Evolutionary conservation across 352 stramenopile genomes (phyloP).

Genomic region (Pythium diclinum): DNA sequence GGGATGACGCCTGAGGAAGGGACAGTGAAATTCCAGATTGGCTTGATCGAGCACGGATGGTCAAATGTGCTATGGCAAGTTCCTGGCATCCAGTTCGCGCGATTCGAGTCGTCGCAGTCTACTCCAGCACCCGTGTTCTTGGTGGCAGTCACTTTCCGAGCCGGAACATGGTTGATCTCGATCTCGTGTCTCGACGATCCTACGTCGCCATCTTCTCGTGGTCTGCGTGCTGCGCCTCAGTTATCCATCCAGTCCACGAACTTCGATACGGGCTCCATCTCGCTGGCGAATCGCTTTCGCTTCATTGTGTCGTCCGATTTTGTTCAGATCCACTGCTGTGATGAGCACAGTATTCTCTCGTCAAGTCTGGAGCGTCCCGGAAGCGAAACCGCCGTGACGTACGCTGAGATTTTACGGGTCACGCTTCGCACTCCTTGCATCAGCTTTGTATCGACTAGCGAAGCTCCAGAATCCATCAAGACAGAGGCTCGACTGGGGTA

Average conservation of each 20-base stretch:
- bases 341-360: constrained; percentile 46
- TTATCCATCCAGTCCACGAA: constrained; percentile 8
- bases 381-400: constrained; percentile 36
- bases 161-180: constrained; percentile 67
- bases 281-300: constrained; percentile 13
- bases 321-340: constrained; percentile 58
- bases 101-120: constrained; percentile 33
- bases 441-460: constrained; percentile 44
- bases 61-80: constrained; percentile 82
- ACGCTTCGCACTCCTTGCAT: constrained; percentile 36
- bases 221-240: neutral
- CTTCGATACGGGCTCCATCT: neutral
- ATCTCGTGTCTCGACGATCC: constrained; percentile 66
- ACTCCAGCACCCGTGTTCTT: constrained; percentile 45
- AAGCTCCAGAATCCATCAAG: constrained; percentile 49
- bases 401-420: constrained; percentile 57
- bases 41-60: constrained; percentile 57
- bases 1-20: neutral
- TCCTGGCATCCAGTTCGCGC: constrained; percentile 79
- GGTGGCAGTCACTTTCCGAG: constrained; percentile 61
- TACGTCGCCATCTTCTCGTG: constrained; percentile 1
- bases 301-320: constrained; percentile 20
- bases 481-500: constrained; percentile 56
- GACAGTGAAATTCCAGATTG: constrained; percentile 62
- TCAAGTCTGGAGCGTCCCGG: constrained; percentile 21